A percentile compares a stretch with the other conserved stretches of the same genome.
Evolutionary conservation across 306 rosid genomes (phyloP).

Genomic region (Delonix regia): DNA sequence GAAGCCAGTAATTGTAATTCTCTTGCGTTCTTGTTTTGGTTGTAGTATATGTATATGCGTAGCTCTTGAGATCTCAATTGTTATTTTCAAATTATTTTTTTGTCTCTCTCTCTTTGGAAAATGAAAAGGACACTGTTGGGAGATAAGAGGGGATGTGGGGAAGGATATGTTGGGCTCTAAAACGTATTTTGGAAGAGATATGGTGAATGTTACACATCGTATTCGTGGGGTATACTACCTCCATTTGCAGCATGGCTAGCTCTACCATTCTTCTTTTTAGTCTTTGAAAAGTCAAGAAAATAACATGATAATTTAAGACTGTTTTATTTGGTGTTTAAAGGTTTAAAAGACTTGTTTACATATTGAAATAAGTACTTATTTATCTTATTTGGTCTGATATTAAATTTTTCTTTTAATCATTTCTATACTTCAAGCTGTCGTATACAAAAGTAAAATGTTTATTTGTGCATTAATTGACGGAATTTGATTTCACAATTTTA

Average conservation of each 20-base stretch:
- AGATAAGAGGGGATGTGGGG: background rate
- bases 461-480: too few species aligned
- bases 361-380: too few species aligned
- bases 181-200: background rate
- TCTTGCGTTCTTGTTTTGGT: background rate
- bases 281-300: too few species aligned
- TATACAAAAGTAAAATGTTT: too few species aligned
- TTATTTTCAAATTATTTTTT: background rate
- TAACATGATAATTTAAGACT: too few species aligned
- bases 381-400: too few species aligned
- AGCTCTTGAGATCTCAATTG: background rate
- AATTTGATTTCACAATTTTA: too few species aligned
- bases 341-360: too few species aligned
- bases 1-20: background rate
- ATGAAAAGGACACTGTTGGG: conserved; percentile 10
- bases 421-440: too few species aligned
- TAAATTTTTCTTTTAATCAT: too few species aligned
- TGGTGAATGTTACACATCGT: background rate
- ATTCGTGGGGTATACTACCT: background rate
- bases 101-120: conserved; percentile 9
- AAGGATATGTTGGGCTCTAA: background rate
- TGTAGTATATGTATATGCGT: background rate
- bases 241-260: background rate
- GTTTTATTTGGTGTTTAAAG: too few species aligned
- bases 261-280: too few species aligned